These are phyloP conservation scores for Aspergillus saccharolyticus DNA, from an alignment of 495 filamentous ascomycete genomes.

Conservation along the genomic window DNA sequence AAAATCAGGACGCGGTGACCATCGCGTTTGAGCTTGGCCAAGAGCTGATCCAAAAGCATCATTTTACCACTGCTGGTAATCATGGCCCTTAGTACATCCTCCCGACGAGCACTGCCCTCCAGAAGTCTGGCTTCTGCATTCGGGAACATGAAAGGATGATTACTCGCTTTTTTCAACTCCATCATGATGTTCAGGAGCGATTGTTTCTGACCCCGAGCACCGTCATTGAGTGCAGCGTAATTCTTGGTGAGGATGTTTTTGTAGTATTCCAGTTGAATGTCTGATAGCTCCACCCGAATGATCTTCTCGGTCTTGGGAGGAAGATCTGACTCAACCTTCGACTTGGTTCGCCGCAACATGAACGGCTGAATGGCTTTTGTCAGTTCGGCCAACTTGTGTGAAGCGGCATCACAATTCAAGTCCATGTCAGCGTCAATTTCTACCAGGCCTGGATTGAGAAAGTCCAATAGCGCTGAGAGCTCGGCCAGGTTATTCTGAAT, in stretches of 20 bases:
- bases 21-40: conserved; percentile 85
- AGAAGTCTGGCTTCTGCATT: conserved; percentile 86
- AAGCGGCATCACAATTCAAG: conserved; percentile 61
- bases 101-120: conserved; percentile 66
- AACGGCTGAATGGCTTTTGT: conserved; percentile 76
- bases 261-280: conserved; percentile 95
- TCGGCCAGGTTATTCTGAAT: conserved; percentile 96
- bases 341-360: conserved; percentile 95
- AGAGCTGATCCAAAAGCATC: conserved; percentile 93
- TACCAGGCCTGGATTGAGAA: conserved; percentile 86
- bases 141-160: conserved; percentile 96
- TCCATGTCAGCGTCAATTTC: conserved; percentile 87
- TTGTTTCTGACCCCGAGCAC: conserved; percentile 80
- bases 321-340: conserved; percentile 91
- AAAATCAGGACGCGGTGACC: conserved; percentile 96
- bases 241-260: conserved; percentile 98
- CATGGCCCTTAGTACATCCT: conserved; percentile 82
- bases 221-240: conserved; percentile 89
- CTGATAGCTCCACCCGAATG: conserved; percentile 91
- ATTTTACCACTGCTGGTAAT: conserved; percentile 98
- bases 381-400: conserved; percentile 63
- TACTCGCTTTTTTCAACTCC: conserved; percentile 98
- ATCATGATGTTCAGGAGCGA: conserved; percentile 99
- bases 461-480: conserved; percentile 86
- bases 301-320: conserved; percentile 98